A percentile compares a stretch with the other conserved stretches of the same genome.
Evolutionary conservation across 768 basidiomycete genomes (phyloP).

Genomic region (Lactifluus rugatus): DNA sequence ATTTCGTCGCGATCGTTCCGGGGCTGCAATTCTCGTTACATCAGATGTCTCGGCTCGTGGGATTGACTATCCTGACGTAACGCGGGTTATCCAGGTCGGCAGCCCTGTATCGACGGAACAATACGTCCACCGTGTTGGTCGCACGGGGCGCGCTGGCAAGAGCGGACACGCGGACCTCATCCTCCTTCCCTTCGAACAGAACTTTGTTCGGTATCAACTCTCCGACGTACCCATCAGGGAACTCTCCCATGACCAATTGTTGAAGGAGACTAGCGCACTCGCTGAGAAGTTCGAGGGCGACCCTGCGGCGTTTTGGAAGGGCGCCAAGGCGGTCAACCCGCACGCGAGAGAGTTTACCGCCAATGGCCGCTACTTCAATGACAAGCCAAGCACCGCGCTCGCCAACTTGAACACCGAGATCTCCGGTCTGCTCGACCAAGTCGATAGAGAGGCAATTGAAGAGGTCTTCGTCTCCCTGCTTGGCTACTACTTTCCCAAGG

Average conservation of each 20-base stretch:
- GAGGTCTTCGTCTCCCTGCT: conserved; percentile 18
- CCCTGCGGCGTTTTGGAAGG: conserved; percentile 28
- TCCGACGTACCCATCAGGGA: conserved; percentile 60
- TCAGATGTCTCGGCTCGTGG: conserved; percentile 87
- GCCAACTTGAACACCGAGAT: conserved; percentile 19
- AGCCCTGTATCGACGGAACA: conserved; percentile 57
- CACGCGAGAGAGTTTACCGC: neutral
- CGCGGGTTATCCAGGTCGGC: conserved; percentile 87
- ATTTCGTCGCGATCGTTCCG: conserved; percentile 47
- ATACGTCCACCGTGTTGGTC: conserved; percentile 80
- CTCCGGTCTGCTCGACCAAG: conserved; percentile 3
- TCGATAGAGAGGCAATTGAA: conserved; percentile 9
- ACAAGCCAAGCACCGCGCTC: neutral
- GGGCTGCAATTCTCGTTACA: conserved; percentile 60
- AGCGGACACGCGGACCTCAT: conserved; percentile 70
- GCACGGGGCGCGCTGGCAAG: conserved; percentile 63
- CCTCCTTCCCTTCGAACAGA: conserved; percentile 68
- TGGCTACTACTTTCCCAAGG: conserved; percentile 13
- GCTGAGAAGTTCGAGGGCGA: conserved; percentile 40
- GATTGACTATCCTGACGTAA: conserved; percentile 82
- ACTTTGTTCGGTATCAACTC: conserved; percentile 54
- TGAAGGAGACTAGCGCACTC: conserved; percentile 37
- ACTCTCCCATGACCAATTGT: conserved; percentile 40
- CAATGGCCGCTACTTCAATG: neutral
- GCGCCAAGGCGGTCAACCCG: neutral